phyloP scores from a whole-genome alignment of 2,329 filamentous ascomycete genomes.

The Trichoderma sp. region DNA sequence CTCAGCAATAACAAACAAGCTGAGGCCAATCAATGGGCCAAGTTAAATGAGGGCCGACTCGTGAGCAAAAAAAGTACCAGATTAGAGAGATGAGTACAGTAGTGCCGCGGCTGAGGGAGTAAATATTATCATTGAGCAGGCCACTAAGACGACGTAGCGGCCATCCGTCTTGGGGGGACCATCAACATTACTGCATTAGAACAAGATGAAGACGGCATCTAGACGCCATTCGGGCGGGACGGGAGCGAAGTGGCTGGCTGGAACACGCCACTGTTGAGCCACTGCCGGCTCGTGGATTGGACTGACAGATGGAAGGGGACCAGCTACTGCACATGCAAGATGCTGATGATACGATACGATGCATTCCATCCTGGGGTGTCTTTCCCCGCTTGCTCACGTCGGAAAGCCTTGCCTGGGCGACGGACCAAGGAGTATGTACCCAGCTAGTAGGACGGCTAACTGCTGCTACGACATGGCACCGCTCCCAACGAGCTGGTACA shows the following conservation, averaged over 20 bases:
- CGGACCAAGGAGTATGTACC: not conserved
- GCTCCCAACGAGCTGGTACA: not conserved
- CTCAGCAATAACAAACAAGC: slow-evolving; percentile 9
- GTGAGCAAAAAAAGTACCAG: not conserved
- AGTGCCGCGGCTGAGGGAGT: not conserved
- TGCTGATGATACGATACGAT: slow-evolving; percentile 13
- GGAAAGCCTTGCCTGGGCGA: slow-evolving; percentile 3
- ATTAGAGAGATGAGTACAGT: not conserved
- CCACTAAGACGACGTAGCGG: not conserved
- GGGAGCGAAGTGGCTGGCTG: slow-evolving; percentile 10
- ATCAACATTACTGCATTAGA: not conserved
- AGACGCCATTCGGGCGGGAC: not conserved
- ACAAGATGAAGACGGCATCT: not conserved
- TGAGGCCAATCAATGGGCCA: not conserved
- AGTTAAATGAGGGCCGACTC: not conserved
- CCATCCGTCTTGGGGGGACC: not conserved
- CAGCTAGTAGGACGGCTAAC: not conserved
- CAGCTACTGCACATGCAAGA: slow-evolving; percentile 17
- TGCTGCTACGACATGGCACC: not conserved
- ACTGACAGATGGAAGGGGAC: not conserved
- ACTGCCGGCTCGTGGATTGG: slow-evolving; percentile 2
- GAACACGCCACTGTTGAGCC: slow-evolving; percentile 18
- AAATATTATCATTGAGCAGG: not conserved
- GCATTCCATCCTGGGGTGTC: slow-evolving; percentile 5
- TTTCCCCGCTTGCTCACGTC: not conserved